These are phyloP conservation scores for Trypanosoma caninum DNA, from an alignment of 208 protist genomes.

Conservation along the genomic window DNA sequence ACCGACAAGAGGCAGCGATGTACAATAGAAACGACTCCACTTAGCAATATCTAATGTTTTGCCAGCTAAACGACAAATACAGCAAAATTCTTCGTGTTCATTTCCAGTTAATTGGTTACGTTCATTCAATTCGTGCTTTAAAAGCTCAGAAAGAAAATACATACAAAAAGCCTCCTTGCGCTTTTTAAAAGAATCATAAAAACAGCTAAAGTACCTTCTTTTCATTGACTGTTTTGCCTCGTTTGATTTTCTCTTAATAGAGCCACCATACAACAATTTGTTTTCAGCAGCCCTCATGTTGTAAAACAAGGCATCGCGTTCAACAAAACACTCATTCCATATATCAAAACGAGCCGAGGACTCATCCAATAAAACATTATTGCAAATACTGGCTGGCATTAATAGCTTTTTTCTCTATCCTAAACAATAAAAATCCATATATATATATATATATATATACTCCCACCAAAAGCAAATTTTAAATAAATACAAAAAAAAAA, in stretches of 20 bases:
- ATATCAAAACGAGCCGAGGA: constrained; percentile 16
- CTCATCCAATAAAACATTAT: constrained; percentile 5
- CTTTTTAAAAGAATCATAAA: constrained; percentile 37
- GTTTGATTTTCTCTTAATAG: not conserved
- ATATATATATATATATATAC: not conserved
- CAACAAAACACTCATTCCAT: not conserved
- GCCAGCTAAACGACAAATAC: constrained; percentile 27
- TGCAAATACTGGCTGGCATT: not conserved
- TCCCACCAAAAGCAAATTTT: not conserved
- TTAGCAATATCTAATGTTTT: constrained; percentile 14
- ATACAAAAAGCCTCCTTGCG: constrained; percentile 9
- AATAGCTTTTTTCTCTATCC: not conserved
- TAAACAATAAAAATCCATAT: not conserved
- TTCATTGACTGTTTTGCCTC: not conserved
- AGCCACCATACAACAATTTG: constrained; percentile 14
- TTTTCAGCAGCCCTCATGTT: constrained; percentile 24
- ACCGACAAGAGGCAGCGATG: constrained; percentile 20
- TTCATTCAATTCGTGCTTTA: constrained; percentile 13
- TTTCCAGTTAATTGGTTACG: constrained; percentile 10
- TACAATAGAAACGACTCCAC: constrained; percentile 14
- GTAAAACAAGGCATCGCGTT: constrained; percentile 18
- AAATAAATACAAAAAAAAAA: not conserved
- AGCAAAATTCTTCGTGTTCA: constrained; percentile 25
- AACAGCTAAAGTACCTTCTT: constrained; percentile 34
- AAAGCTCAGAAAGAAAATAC: constrained; percentile 2